phyloP scores from a whole-genome alignment of 1,139 yeast species.

The Blastobotrys persicus region DNA sequence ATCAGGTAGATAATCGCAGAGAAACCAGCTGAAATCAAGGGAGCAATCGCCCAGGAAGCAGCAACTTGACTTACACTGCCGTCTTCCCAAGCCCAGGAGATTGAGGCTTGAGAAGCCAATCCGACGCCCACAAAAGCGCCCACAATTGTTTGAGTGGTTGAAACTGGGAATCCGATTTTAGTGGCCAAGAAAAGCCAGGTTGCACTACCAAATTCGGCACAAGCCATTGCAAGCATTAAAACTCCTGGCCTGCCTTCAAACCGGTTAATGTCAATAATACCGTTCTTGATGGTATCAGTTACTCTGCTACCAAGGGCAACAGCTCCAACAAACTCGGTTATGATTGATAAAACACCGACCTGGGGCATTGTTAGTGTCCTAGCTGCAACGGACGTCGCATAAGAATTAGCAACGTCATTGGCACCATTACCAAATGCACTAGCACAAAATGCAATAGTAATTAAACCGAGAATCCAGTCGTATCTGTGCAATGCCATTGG shows the following conservation, averaged over 20 bases:
- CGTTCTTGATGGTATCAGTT: constrained; percentile 63
- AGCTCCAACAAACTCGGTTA: constrained; percentile 75
- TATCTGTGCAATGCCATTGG: constrained; percentile 50
- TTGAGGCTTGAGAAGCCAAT: constrained; percentile 64
- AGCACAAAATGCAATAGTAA: constrained; percentile 64
- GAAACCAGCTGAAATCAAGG: constrained; percentile 64
- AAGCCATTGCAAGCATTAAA: constrained; percentile 70
- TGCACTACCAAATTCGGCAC: constrained; percentile 76
- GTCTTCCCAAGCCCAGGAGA: constrained; percentile 76
- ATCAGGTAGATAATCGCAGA: constrained; percentile 58
- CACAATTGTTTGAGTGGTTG: constrained; percentile 76
- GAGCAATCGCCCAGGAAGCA: constrained; percentile 83
- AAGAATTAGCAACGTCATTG: constrained; percentile 79
- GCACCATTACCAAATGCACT: constrained; percentile 84
- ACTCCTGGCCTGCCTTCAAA: constrained; percentile 62
- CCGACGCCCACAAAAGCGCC: constrained; percentile 77
- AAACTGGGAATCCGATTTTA: constrained; percentile 66
- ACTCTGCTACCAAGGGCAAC: constrained; percentile 69
- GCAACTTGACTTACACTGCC: constrained; percentile 57
- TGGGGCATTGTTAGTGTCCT: constrained; percentile 69
- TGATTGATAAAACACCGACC: constrained; percentile 66
- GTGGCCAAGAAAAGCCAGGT: constrained; percentile 70
- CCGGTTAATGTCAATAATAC: constrained; percentile 52
- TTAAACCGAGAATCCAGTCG: constrained; percentile 64
- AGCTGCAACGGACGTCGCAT: constrained; percentile 66